Base-by-base conservation (phyloP, 257 asterid species). In the Knoxia roxburghii region DNA sequence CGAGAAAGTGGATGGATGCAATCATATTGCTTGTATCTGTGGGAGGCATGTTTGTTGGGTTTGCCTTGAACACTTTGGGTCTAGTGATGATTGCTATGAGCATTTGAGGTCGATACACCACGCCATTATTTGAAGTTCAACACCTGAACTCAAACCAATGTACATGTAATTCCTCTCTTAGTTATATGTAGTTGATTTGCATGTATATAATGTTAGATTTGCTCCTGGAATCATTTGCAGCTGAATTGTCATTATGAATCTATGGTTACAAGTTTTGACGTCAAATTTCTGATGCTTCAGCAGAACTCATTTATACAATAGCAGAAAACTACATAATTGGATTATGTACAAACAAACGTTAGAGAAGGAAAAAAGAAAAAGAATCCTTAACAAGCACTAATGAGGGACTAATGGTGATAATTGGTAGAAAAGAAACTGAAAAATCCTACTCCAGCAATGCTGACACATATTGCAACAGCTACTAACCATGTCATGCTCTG, bases 1-100 rank as follows among this genome's bases (percentile, higher is more conserved):
- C 1, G 99, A 94, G 97, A 90, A 94, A 75, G 83, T 84, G 51
- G 95, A 88, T 0, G 99, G 99, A 55, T 94, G 99, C 89, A 87
- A 94, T 69, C 99, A 94, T 53, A 62, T 94, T 0, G 88, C 73
- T 61, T 94, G 99, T 55, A 76, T 75, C 78, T 94, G 99, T 13
- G 96, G 99, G 76, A 77, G 49, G 69, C 96, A 90, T 63, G 80
- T 90, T 27, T 94, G 99, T 75, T 94, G 97, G 97, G 90, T 67
- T 13, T 94, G 99, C 79, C 78, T 85, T 83, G 80, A 69, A 65
- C 64, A 41, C 63, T 94, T 82, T n/a, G 68, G 21, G 20, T 73
- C 75, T 75, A 64, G 95, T 43, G 80, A 82, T 1, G 87, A 83
- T 2, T 94, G 99, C 82, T 88, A 88, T 68, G 29, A 32, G 32